phyloP scores from a whole-genome alignment of 495 filamentous ascomycete genomes.

The Letharia lupina region DNA sequence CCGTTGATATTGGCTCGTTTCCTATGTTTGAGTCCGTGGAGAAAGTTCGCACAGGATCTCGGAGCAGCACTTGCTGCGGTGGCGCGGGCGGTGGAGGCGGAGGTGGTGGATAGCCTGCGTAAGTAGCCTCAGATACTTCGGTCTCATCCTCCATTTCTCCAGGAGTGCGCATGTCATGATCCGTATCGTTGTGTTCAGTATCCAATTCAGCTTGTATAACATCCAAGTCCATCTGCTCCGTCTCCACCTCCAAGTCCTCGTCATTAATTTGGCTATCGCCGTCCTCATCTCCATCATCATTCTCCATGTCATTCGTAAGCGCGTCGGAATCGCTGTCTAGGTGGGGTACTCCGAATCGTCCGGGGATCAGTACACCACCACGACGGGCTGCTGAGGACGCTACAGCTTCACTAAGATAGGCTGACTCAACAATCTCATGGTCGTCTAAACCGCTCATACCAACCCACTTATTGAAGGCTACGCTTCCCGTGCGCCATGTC shows the following conservation, averaged over 20 bases:
- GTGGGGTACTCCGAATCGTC: slow-evolving; percentile 20
- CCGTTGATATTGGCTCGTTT: slow-evolving; percentile 46
- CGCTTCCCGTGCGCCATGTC: slow-evolving; percentile 78
- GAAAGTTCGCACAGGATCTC: slow-evolving; percentile 47
- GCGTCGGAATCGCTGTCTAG: slow-evolving; percentile 44
- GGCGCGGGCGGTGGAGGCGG: slow-evolving; percentile 53
- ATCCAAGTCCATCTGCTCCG: slow-evolving; percentile 36
- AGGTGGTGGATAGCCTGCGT: slow-evolving; percentile 58
- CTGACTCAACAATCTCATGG: slow-evolving; percentile 51
- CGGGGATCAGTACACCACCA: slow-evolving; percentile 11
- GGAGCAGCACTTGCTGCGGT: slow-evolving; percentile 24
- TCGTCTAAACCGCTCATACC: slow-evolving; percentile 86
- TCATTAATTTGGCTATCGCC: slow-evolving; percentile 39
- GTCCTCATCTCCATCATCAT: slow-evolving; percentile 39
- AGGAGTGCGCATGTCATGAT: slow-evolving; percentile 41
- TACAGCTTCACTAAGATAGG: slow-evolving; percentile 1
- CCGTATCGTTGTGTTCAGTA: slow-evolving; percentile 37
- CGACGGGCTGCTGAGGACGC: slow-evolving; percentile 6
- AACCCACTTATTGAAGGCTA: slow-evolving; percentile 72
- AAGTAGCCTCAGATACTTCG: slow-evolving; percentile 58
- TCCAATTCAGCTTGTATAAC: slow-evolving; percentile 29
- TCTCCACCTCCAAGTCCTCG: slow-evolving; percentile 39
- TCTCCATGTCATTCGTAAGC: slow-evolving; percentile 40
- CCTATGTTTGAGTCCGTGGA: slow-evolving; percentile 49
- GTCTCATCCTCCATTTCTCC: slow-evolving; percentile 52